Evolutionary conservation across 1,284 basidiomycete genomes (phyloP).

Genomic region (Tilletia caries): DNA sequence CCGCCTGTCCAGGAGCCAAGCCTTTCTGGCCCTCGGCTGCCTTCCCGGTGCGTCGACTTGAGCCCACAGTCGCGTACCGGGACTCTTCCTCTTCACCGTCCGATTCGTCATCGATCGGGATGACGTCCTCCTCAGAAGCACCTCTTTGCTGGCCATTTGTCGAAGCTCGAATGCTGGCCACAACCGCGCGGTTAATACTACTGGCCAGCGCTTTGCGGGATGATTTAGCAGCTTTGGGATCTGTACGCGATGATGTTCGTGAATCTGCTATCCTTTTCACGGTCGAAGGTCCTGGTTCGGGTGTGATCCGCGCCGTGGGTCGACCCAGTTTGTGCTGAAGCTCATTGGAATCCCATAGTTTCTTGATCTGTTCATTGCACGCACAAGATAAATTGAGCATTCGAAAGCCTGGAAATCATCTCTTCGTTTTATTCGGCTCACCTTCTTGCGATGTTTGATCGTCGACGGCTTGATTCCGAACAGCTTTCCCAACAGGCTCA

Average conservation of each 20-base stretch:
- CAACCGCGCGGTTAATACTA: neutral
- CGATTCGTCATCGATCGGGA: neutral
- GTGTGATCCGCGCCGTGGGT: neutral
- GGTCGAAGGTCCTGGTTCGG: neutral
- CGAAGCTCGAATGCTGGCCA: neutral
- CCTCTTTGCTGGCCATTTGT: neutral
- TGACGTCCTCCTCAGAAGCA: neutral
- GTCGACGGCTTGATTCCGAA: constrained; percentile 81
- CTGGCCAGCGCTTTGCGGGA: neutral
- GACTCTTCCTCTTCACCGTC: constrained; percentile 3
- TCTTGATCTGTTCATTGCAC: neutral
- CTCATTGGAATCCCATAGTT: constrained; percentile 7
- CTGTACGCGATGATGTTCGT: neutral
- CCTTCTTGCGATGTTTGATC: constrained; percentile 50
- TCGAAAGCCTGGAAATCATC: neutral
- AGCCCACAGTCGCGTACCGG: neutral
- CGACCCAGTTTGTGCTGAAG: constrained; percentile 5
- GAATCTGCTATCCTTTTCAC: neutral
- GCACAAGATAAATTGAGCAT: neutral
- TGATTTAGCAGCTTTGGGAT: neutral
- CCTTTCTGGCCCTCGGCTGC: neutral
- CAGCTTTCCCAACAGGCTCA: constrained; percentile 75
- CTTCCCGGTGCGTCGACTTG: neutral
- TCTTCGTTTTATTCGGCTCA: neutral
- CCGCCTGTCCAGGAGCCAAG: neutral